Evolutionary conservation across 2,329 filamentous ascomycete species (phyloP).

Genomic region (Metarhizium anisopliae): DNA sequence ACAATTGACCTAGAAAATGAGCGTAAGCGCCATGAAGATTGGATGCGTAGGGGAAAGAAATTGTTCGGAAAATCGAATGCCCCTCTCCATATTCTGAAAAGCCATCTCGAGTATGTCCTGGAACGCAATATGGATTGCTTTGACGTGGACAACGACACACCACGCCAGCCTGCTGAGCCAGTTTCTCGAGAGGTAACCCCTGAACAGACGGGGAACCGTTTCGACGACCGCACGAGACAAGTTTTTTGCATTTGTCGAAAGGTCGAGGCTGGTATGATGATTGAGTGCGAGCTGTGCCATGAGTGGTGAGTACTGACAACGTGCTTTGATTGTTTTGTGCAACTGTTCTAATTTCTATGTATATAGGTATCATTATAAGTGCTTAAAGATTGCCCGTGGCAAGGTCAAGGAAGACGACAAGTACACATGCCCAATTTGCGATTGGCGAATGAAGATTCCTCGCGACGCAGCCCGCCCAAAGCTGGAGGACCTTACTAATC

Average conservation of each 20-base stretch:
- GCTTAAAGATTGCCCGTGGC: slow-evolving; percentile 90
- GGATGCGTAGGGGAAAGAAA: slow-evolving; percentile 98
- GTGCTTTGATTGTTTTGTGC: background rate
- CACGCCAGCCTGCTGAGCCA: slow-evolving; percentile 82
- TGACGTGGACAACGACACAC: slow-evolving; percentile 74
- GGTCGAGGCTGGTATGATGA: slow-evolving; percentile 97
- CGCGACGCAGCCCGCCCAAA: slow-evolving; percentile 93
- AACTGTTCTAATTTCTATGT: background rate
- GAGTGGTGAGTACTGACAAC: slow-evolving; percentile 65
- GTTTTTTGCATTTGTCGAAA: slow-evolving; percentile 96
- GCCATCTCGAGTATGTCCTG: slow-evolving; percentile 87
- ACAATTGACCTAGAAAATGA: slow-evolving; percentile 91
- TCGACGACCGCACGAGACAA: slow-evolving; percentile 58
- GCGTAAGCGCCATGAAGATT: slow-evolving; percentile 91
- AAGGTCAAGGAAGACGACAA: slow-evolving; percentile 98
- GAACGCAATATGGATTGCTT: slow-evolving; percentile 89
- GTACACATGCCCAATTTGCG: slow-evolving; percentile 96
- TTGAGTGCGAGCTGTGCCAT: slow-evolving; percentile 95
- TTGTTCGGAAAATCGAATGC: slow-evolving; percentile 97
- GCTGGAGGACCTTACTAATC: slow-evolving; percentile 75
- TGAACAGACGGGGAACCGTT: slow-evolving; percentile 42
- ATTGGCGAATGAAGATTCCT: slow-evolving; percentile 94
- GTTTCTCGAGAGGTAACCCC: slow-evolving; percentile 71
- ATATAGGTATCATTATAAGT: slow-evolving; percentile 89
- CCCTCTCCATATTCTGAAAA: slow-evolving; percentile 87